Evolutionary conservation across 306 rosid genomes (phyloP), one percentile per base, ranked within the genome.

Genomic region (Cicer pinnatifidum): DNA sequence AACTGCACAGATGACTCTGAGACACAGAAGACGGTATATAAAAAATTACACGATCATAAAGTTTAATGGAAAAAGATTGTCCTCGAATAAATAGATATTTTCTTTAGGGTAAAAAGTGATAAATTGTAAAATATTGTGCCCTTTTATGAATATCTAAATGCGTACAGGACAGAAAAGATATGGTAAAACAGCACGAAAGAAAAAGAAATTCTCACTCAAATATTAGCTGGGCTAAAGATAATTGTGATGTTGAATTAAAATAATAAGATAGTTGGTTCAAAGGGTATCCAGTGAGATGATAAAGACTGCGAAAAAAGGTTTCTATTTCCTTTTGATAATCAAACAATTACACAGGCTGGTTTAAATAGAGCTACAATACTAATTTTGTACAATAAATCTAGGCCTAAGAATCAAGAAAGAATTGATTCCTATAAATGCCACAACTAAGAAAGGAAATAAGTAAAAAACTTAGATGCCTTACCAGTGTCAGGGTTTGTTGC

Each of bases 1-100:
- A 58, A 81, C 74, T 44, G 86, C 44, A 79, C 87, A 82, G 89
- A 81, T 60, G 90, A 82, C 85, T 89, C 98, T 94, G 60, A 46
- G 50, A 48, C 60, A 73, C 54, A 80, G 60, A 82, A 71, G 77
- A 59, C 46, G 78, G 73, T 52, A 64, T 41, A 52, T 45, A 40
- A 78, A 44, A 45, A 75, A 57, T 56, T 67, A 41, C 67, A 80
- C 81, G 65, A 56, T 59, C 54, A 54, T 40, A 44, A 58, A 64
- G 75, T 46, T 62, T 44, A 79, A 68, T 57, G 60, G 75, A 78
- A 72, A 71, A 41, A 46, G 16, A 77, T 45, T 57, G 45, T 37
- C 9, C 28, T 52, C 19, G 6, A 52, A 63, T 11, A 33, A 66
- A 72, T 67, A 72, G 46, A 78, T 66, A 64, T 38, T 47, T 53